phyloP scores from a whole-genome alignment of 1,284 basidiomycete species.

The Boletus semigastroideus region DNA sequence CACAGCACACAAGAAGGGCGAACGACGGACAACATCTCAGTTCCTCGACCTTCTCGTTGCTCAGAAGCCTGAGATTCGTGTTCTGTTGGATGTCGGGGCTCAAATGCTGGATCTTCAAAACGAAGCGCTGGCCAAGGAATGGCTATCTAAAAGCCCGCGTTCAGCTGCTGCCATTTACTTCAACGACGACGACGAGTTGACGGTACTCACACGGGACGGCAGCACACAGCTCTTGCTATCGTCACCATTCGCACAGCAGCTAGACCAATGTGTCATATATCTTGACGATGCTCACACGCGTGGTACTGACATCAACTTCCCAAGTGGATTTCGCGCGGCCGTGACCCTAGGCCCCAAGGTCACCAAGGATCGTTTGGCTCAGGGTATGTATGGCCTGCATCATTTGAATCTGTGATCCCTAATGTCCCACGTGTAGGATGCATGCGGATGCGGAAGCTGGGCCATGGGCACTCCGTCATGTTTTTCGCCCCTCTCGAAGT shows the following conservation, averaged over 20 bases:
- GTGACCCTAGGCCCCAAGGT: slow-evolving; percentile 48
- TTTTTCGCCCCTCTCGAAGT: no score
- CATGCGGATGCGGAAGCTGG: no score
- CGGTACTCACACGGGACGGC: slow-evolving; percentile 43
- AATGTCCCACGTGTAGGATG: no score
- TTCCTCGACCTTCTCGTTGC: slow-evolving; percentile 37
- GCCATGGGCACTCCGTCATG: no score
- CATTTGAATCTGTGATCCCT: no score
- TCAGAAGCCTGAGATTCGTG: slow-evolving; percentile 39
- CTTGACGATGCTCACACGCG: slow-evolving; percentile 58
- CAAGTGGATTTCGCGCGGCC: slow-evolving; percentile 1
- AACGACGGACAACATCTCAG: slow-evolving; percentile 28
- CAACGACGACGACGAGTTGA: slow-evolving; percentile 43
- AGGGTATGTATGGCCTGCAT: no score
- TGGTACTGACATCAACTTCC: slow-evolving; percentile 8
- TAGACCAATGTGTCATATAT: slow-evolving; percentile 51
- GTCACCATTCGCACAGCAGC: slow-evolving; percentile 43
- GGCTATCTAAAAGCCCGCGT: slow-evolving; percentile 37
- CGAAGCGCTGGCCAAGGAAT: slow-evolving; percentile 37
- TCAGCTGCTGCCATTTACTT: slow-evolving; percentile 49
- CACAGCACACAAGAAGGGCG: slow-evolving; percentile 19
- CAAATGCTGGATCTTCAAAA: slow-evolving; percentile 56
- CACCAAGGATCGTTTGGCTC: no score
- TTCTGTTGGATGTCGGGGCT: slow-evolving; percentile 57
- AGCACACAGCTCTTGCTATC: slow-evolving; percentile 38